Percentiles rank a stretch among this genome's conserved stretches.
phyloP scores from a whole-genome alignment of 2,329 filamentous ascomycete genomes.

The Alternaria angustiovoidea region DNA sequence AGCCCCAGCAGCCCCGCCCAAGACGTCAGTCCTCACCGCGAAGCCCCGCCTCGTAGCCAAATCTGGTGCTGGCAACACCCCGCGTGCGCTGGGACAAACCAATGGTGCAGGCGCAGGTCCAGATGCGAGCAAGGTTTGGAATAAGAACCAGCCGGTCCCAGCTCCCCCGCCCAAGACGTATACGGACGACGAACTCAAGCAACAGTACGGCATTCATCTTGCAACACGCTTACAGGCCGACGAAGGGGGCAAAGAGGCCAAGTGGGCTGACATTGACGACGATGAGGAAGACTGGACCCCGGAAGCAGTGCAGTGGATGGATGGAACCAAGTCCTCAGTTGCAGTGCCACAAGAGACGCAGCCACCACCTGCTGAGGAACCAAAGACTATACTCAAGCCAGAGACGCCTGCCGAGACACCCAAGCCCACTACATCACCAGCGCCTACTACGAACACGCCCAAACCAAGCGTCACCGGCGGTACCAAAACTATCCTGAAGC shows the following conservation, averaged over 20 bases:
- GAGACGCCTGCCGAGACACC: slow-evolving; percentile 51
- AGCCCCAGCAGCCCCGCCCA: slow-evolving; percentile 50
- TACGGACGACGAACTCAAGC: slow-evolving; percentile 83
- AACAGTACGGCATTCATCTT: slow-evolving; percentile 86
- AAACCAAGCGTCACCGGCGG: slow-evolving; percentile 49
- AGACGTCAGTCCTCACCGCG: slow-evolving; percentile 61
- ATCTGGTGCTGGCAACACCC: slow-evolving; percentile 67
- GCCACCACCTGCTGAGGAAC: slow-evolving; percentile 39
- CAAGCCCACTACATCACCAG: slow-evolving; percentile 29
- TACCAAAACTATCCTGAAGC: slow-evolving; percentile 60
- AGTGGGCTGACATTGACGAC: slow-evolving; percentile 91
- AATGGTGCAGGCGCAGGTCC: slow-evolving; percentile 69
- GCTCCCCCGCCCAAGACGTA: slow-evolving; percentile 79
- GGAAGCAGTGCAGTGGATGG: slow-evolving; percentile 86
- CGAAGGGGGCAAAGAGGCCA: slow-evolving; percentile 75
- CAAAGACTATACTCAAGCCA: slow-evolving; percentile 34
- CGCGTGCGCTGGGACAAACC: slow-evolving; percentile 62
- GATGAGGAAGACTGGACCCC: slow-evolving; percentile 89
- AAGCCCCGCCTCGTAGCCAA: slow-evolving; percentile 80
- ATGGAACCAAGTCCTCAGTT: slow-evolving; percentile 82
- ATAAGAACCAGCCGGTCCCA: slow-evolving; percentile 82
- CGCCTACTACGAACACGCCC: slow-evolving; percentile 40
- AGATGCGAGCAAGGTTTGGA: slow-evolving; percentile 81
- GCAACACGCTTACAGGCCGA: slow-evolving; percentile 80
- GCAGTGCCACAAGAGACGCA: slow-evolving; percentile 60